Evolutionary conservation across 495 filamentous ascomycete genomes (phyloP), one percentile per base, ranked within the genome.

Genomic region (Tuber indicum): DNA sequence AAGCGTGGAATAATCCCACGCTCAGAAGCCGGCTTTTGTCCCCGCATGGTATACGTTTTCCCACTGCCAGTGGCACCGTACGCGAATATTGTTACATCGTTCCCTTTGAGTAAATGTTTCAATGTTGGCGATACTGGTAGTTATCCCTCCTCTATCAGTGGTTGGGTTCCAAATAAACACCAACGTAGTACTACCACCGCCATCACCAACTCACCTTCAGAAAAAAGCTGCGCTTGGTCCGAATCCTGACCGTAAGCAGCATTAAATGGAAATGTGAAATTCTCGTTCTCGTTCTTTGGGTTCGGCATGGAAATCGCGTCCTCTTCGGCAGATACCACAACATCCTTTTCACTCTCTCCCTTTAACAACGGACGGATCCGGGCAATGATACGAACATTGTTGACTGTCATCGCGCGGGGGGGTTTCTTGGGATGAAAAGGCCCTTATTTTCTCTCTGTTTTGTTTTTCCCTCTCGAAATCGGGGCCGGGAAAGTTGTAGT

Each of bases 31-130:
- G 91, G 90, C 85, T 97, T 92, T 73, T 95, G 94, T 75, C 96
- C 96, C 76, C 96, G 91, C 96, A 99, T 99, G 2, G 96, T 99
- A 86, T 98, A 93, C 72, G 96, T 99, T 85, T 99, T 99, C 39
- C 96, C 96, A 0, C 94, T 97, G 39, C 96, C 96, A 1, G 96
- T 98, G 36, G 94, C 93, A 58, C 96, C 96, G 81, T 99, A 98
- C 58, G 96, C 95, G 83, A 99, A 99, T 72, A 98, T 88, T 3
- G 94, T 97, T 42, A 97, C 91, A 84, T 99, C 96, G 79, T 94
- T 91, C 73, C 96, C 96, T 84, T 93, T 91, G 86, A 99, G 97
- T 8, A 99, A 89, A 75, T 97, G 91, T 81, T 97, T 97, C 47
- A 97, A 86, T 49, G 92, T 92, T 0, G 91, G 90, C 6, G 90